Percentiles rank a stretch among this genome's conserved stretches.
phyloP scores from a whole-genome alignment of 2,329 filamentous ascomycete genomes.

The Aspergillus proliferans region DNA sequence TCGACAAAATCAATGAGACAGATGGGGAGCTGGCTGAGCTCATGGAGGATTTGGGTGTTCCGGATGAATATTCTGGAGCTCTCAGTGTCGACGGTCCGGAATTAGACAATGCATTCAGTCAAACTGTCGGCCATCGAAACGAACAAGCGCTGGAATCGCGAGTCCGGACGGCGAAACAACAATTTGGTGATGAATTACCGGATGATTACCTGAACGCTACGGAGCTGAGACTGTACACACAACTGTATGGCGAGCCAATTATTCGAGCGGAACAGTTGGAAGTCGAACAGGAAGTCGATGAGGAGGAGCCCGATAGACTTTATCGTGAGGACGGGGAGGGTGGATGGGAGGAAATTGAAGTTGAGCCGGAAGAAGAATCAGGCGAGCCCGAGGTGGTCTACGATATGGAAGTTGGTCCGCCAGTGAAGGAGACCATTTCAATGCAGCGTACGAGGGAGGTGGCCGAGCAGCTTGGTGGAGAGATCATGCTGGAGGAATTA shows the following conservation, averaged over 20 bases:
- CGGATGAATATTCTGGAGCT: conserved; percentile 21
- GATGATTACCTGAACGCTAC: conserved; percentile 61
- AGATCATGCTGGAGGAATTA: conserved; percentile 40
- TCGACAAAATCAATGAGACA: conserved; percentile 32
- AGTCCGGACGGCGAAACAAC: conserved; percentile 65
- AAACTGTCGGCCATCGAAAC: conserved; percentile 26
- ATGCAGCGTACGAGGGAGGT: conserved; percentile 33
- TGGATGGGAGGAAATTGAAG: conserved; percentile 31
- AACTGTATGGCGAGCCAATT: conserved; percentile 72
- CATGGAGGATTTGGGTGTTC: conserved; percentile 29
- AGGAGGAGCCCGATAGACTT: conserved; percentile 28
- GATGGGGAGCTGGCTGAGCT: conserved; percentile 29
- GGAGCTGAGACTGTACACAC: conserved; percentile 69
- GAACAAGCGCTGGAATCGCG: conserved; percentile 27
- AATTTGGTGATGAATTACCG: conserved; percentile 72
- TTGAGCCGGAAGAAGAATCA: conserved; percentile 13
- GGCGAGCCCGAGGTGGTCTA: conserved; percentile 22
- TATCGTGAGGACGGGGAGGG: conserved; percentile 34
- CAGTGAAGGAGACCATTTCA: conserved; percentile 23
- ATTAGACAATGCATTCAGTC: conserved; percentile 21
- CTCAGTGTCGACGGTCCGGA: conserved; percentile 19
- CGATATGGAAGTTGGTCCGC: conserved; percentile 22
- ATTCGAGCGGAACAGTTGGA: conserved; percentile 22
- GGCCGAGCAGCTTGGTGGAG: conserved; percentile 33
- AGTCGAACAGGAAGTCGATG: conserved; percentile 22